Base-by-base conservation (phyloP, 768 basidiomycete species). In the Lenzites betulinus region DNA sequence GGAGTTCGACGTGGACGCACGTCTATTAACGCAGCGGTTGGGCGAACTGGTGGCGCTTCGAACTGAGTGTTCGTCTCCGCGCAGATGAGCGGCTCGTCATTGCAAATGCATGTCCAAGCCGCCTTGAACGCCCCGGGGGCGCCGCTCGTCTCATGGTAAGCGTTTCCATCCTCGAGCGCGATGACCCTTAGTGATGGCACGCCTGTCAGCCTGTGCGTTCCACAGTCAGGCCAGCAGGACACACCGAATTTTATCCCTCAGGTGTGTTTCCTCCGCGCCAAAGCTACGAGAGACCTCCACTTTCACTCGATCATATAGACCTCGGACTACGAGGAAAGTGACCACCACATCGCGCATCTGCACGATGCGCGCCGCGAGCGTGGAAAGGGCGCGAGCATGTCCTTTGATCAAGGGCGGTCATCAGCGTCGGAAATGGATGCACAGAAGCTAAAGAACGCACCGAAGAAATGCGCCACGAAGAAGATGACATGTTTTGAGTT, bases 341-440 rank as follows among this genome's bases (percentile, higher is more conserved):
- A 63, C 44, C 8, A 6, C 44, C 30, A 18, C 16, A 12, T 33
- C 23, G 18, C 57, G 56, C 12, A 48, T 13, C 41, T 54, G 41
- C 4, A 48, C 48, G 6, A 63, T 54, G 8, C 52, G 51, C 13
- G 54, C 62, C 6, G 46, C 51, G 22, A 63, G 36, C 39, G 43
- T 58, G 36, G 57, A 54, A 2, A 63, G 22, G 12, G 62, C 52
- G 7, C 62, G 43, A 20, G 52, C 52, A 20, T 63, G 62, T 16
- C 62, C 62, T 63, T n/a, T n/a, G n/a, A n/a, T n/a, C n/a, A n/a
- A n/a, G n/a, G n/a, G n/a, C n/a, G n/a, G n/a, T n/a, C n/a, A n/a
- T n/a, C n/a, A n/a, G n/a, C n/a, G n/a, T n/a, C n/a, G n/a, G n/a
- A n/a, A n/a, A n/a, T n/a, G n/a, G n/a, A n/a, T n/a, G n/a, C n/a